These are phyloP conservation scores for Agaricus subrufescens DNA, from an alignment of 768 basidiomycete species.

Conservation along the genomic window DNA sequence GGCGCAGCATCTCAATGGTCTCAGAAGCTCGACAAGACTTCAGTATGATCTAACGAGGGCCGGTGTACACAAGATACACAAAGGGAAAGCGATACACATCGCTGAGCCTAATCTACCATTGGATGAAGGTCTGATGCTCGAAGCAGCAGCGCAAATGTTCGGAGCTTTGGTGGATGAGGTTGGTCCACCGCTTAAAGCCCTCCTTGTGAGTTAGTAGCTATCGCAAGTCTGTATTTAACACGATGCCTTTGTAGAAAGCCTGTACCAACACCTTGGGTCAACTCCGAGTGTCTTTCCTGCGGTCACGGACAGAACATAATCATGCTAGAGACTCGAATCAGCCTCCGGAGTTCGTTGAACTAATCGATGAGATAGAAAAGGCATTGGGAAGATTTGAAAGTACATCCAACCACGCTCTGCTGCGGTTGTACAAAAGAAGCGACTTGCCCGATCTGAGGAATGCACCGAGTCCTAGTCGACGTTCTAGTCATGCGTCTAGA, in stretches of 20 bases:
- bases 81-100: constrained; percentile 11
- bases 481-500: background rate
- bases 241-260: constrained; percentile 37
- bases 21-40: constrained; percentile 77
- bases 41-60: constrained; percentile 81
- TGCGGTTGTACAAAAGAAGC: constrained; percentile 65
- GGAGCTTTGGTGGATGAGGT: constrained; percentile 77
- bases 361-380: constrained; percentile 62
- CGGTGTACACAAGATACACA: constrained; percentile 22
- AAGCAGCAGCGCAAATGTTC: constrained; percentile 69
- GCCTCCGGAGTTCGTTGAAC: constrained; percentile 57
- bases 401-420: constrained; percentile 79
- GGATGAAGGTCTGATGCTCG: constrained; percentile 40
- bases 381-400: constrained; percentile 74
- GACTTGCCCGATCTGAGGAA: constrained; percentile 24
- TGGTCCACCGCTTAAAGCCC: constrained; percentile 68
- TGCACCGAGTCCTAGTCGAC: constrained; percentile 14
- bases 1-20: constrained; percentile 90
- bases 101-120: constrained; percentile 12
- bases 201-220: constrained; percentile 49
- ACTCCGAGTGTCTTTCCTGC: constrained; percentile 63
- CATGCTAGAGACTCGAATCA: constrained; percentile 30
- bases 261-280: constrained; percentile 57
- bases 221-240: background rate
- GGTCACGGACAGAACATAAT: constrained; percentile 28